Percentiles rank a stretch among this genome's conserved stretches.
These are phyloP conservation scores for Saposhnikovia divaricata DNA, from an alignment of 129 eudicot species.

Conservation along the genomic window DNA sequence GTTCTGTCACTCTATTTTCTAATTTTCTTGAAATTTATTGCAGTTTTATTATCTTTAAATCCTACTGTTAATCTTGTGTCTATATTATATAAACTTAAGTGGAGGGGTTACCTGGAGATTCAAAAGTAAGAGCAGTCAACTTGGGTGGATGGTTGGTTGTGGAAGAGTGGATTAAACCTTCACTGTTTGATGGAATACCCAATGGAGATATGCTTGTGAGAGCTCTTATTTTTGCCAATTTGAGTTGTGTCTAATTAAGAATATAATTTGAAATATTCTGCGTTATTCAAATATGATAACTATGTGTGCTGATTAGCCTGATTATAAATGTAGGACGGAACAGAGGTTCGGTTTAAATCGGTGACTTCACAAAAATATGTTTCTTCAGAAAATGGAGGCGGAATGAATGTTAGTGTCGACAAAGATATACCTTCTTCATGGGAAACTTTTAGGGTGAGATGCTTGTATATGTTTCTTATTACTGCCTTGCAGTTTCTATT, in stretches of 20 bases:
- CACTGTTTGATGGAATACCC: constrained; percentile 62
- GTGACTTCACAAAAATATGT: constrained; percentile 46
- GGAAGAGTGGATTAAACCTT: constrained; percentile 75
- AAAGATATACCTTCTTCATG: constrained; percentile 47
- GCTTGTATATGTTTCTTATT: background rate
- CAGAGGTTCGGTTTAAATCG: constrained; percentile 54
- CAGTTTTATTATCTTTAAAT: background rate
- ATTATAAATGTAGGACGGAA: constrained; percentile 56
- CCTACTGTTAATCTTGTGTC: background rate
- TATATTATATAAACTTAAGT: constrained; percentile 20
- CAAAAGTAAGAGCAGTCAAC: constrained; percentile 67
- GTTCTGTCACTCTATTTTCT: constrained; percentile 5
- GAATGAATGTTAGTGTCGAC: constrained; percentile 36
- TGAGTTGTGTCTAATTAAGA: background rate
- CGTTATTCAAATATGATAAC: background rate
- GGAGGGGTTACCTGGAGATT: constrained; percentile 50
- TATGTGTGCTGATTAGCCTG: background rate
- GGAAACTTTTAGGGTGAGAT: constrained; percentile 69
- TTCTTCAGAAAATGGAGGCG: constrained; percentile 66
- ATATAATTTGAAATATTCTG: background rate
- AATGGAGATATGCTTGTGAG: constrained; percentile 72
- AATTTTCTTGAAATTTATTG: background rate
- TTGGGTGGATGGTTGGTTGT: constrained; percentile 75
- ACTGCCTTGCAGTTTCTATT: background rate
- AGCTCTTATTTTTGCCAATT: background rate